phyloP scores from a whole-genome alignment of 805 yeast species.

The Ogataea methylovora region DNA sequence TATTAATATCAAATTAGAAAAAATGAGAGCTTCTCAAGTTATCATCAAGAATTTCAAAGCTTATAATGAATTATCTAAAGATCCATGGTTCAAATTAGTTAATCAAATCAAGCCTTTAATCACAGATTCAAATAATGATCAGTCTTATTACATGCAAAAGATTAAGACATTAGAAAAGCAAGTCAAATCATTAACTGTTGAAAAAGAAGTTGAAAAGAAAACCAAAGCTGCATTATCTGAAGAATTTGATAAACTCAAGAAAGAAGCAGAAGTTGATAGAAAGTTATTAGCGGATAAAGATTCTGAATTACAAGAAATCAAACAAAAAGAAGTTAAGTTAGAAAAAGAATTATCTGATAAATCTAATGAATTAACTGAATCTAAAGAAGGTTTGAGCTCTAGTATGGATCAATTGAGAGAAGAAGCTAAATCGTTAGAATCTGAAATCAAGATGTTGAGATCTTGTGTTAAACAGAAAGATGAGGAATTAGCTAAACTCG shows the following conservation, averaged over 20 bases:
- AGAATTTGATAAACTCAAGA: slow-evolving; percentile 18
- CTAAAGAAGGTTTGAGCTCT: too few species aligned
- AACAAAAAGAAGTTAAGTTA: slow-evolving; percentile 19
- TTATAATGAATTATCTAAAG: slow-evolving; percentile 39
- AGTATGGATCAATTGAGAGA: too few species aligned
- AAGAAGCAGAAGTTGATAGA: slow-evolving; percentile 31
- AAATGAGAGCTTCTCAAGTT: slow-evolving; percentile 63
- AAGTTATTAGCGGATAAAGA: slow-evolving; percentile 40
- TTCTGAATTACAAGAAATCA: slow-evolving; percentile 28
- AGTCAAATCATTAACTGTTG: slow-evolving; percentile 39
- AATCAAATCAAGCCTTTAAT: slow-evolving; percentile 64
- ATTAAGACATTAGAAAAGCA: slow-evolving; percentile 51
- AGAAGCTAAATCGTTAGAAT: too few species aligned
- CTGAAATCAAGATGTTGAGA: not conserved
- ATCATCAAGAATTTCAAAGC: slow-evolving; percentile 53
- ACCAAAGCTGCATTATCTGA: slow-evolving; percentile 19
- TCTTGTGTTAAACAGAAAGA: too few species aligned
- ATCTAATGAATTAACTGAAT: slow-evolving; percentile 9
- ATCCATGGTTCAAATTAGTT: slow-evolving; percentile 77
- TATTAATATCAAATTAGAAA: slow-evolving; percentile 41
- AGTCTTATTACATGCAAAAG: slow-evolving; percentile 46
- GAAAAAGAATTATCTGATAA: slow-evolving; percentile 14
- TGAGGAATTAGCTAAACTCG: too few species aligned
- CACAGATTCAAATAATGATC: slow-evolving; percentile 29
- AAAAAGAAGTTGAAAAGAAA: slow-evolving; percentile 18